Evolutionary conservation across 2,329 filamentous ascomycete species (phyloP).

Genomic region (Ophiostoma quercus): DNA sequence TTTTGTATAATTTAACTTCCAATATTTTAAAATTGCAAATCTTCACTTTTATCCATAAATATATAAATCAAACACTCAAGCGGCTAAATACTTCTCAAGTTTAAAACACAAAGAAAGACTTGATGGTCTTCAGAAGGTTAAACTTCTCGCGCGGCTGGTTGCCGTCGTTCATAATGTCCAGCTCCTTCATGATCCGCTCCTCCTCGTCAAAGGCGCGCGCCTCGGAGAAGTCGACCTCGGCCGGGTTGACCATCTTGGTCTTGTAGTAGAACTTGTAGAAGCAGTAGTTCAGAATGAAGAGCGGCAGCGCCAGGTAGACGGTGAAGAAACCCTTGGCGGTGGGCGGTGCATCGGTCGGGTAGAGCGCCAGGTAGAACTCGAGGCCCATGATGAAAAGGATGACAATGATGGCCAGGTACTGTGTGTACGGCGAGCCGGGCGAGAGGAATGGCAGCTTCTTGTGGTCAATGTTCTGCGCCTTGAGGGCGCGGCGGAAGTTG

Average conservation of each 20-base stretch:
- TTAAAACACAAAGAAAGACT: slow-evolving; percentile 7
- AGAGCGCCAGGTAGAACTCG: slow-evolving; percentile 3
- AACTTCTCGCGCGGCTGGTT: slow-evolving; percentile 6
- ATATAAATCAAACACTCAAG: too few species aligned
- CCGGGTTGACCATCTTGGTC: slow-evolving; percentile 7
- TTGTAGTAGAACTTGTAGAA: slow-evolving; percentile 4
- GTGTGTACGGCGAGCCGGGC: not conserved
- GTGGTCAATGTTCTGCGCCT: not conserved
- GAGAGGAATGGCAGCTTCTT: not conserved
- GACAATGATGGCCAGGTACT: slow-evolving; percentile 1
- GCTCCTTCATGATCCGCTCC: slow-evolving; percentile 3
- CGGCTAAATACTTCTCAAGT: too few species aligned
- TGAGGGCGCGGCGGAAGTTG: slow-evolving; percentile 1
- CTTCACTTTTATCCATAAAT: too few species aligned
- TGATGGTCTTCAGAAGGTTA: not conserved
- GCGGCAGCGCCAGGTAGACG: not conserved
- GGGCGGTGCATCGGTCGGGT: not conserved
- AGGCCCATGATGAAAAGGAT: not conserved
- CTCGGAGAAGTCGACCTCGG: not conserved
- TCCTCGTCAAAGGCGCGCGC: not conserved
- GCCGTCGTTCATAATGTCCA: not conserved
- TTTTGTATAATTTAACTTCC: too few species aligned
- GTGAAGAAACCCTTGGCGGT: slow-evolving; percentile 5
- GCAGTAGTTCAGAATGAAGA: not conserved
- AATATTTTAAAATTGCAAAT: too few species aligned